Evolutionary conservation across 805 yeast species (phyloP), one percentile per base, ranked within the genome.

Genomic region (Kodamaea kaohsiungensis): DNA sequence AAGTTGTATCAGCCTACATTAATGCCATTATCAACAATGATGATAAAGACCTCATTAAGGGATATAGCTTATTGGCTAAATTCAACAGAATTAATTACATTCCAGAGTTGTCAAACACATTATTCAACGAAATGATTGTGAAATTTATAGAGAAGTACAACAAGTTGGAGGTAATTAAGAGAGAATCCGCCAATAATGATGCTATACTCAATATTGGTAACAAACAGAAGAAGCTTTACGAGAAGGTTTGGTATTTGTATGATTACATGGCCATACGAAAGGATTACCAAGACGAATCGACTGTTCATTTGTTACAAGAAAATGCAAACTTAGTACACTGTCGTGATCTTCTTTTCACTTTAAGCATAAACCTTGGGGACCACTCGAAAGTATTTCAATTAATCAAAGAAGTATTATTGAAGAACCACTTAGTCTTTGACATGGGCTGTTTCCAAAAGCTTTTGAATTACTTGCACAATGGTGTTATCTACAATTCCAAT

Each of bases 1-100:
- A 66, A 43, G 62, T 83, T 8, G 59, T 83, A 35, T 76, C 85
- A 1, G 67, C 72, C 10, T 83, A 79, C 48, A 37, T 59, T 40
- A 48, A 46, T n/a, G 57, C 54, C 2, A 48, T 59, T n/a, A 25
- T 43, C 10, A 37, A 37, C 5, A 42, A 43, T 13, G 47, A 49
- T 47, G 35, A 42, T 4, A 46, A 49, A 1, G 65, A 61, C 19
- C 57, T 70, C 38, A 38, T 57, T 2, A 60, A 57, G 25, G 70
- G 72, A 6, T 64, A 62, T 50, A 57, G 59, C 22, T 59, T 75
- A 42, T 58, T 72, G 42, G 50, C 48, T 17, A 65, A 66, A 43
- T 71, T 75, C 52, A 68, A 69, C 38, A 48, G 53, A 5, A 64
- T 72, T 22, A 49, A 64, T 3, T 74, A 68, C 54, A 53, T 76